A percentile compares a stretch with the other conserved stretches of the same genome.
phyloP scores from a whole-genome alignment of 2,329 filamentous ascomycete species.

The Colletotrichum salicis region DNA sequence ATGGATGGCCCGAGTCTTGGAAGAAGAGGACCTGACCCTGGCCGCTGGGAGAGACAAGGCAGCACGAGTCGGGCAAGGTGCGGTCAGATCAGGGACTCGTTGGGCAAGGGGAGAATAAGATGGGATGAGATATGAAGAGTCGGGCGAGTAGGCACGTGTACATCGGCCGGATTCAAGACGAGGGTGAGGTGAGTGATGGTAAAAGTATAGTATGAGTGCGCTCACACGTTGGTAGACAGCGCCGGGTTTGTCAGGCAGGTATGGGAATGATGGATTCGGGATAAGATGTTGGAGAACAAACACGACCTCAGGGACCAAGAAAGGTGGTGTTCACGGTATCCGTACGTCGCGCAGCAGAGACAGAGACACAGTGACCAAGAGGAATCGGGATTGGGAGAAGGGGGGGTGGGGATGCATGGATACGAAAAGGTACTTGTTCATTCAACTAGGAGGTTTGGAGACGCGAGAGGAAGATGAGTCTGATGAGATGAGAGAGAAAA shows the following conservation, averaged over 20 bases:
- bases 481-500: not conserved
- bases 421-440: not conserved
- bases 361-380: not conserved
- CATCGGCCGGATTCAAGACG: slow-evolving; percentile 2
- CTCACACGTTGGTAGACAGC: not conserved
- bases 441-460: not conserved
- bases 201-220: not conserved
- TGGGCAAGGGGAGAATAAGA: not conserved
- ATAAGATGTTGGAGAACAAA: not conserved
- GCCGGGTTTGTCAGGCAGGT: slow-evolving; percentile 5
- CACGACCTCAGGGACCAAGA: not conserved
- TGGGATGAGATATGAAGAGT: not conserved
- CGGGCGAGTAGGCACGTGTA: not conserved
- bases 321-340: not conserved
- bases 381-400: not conserved
- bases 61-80: slow-evolving; percentile 11
- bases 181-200: not conserved
- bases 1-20: slow-evolving; percentile 20
- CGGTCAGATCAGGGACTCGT: slow-evolving; percentile 8
- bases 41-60: slow-evolving; percentile 18
- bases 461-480: not conserved
- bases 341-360: too few species aligned
- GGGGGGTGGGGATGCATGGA: not conserved
- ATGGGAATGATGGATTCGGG: slow-evolving; percentile 19
- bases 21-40: slow-evolving; percentile 19